Evolutionary conservation across 768 basidiomycete genomes (phyloP).

Genomic region (Neoboletus subvelutipes): DNA sequence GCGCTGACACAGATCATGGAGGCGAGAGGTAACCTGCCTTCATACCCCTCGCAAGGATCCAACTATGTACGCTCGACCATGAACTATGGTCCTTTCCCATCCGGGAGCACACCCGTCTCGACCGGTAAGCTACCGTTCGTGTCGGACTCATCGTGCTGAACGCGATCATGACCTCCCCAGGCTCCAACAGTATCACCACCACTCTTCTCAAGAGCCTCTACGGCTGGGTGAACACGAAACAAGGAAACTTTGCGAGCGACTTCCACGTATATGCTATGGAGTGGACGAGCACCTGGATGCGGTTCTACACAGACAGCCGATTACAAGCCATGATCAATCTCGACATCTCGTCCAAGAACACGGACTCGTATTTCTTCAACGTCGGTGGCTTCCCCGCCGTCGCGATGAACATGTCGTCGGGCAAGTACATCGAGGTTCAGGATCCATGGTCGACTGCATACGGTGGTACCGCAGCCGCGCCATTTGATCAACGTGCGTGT

Average conservation of each 20-base stretch:
- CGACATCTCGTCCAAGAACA: slow-evolving; percentile 40
- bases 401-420: slow-evolving; percentile 41
- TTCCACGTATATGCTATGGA: slow-evolving; percentile 59
- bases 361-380: slow-evolving; percentile 51
- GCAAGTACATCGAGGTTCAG: slow-evolving; percentile 38
- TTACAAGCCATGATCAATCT: slow-evolving; percentile 52
- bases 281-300: slow-evolving; percentile 58
- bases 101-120: slow-evolving; percentile 33
- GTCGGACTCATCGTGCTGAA: not conserved
- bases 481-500: slow-evolving; percentile 35
- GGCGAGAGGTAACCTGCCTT: slow-evolving; percentile 49
- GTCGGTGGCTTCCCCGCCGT: slow-evolving; percentile 52
- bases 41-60: slow-evolving; percentile 42
- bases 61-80: slow-evolving; percentile 56
- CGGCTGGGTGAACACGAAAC: slow-evolving; percentile 38
- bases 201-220: slow-evolving; percentile 38
- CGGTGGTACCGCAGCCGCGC: slow-evolving; percentile 47
- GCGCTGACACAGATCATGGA: slow-evolving; percentile 46
- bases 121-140: slow-evolving; percentile 12
- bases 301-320: slow-evolving; percentile 52
- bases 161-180: not conserved
- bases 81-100: slow-evolving; percentile 61
- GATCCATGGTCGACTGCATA: slow-evolving; percentile 50
- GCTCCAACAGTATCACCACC: slow-evolving; percentile 5
- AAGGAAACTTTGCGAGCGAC: slow-evolving; percentile 43